Base-by-base conservation (phyloP, 345 rosid species). In the Gossypium stocksii region DNA sequence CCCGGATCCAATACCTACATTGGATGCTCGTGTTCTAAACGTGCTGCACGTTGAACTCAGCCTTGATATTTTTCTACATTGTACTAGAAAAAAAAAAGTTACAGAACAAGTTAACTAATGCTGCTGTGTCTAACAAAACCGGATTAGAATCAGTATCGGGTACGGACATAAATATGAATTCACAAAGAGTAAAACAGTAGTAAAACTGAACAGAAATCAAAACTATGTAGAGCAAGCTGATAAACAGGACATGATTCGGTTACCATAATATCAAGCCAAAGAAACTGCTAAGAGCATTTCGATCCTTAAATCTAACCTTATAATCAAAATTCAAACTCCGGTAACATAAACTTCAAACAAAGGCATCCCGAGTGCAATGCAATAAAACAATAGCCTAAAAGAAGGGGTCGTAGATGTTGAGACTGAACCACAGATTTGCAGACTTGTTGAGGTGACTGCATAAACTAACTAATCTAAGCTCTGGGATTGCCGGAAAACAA, bases 1-100 rank as follows among this genome's bases (percentile, higher is more conserved):
- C 60, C 88, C 96, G 22, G 97, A 87, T 59, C 97, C 99, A 80
- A 87, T 63, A 72, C 85, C 87, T 73, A 84, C 81, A 79, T 87
- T 82, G 57, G 97, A 89, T 75, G 94, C 93, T 49, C 81, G 87
- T 72, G 77, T 90, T 88, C 78, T 90, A 34, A 86, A 71, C 15
- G 59, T 80, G 75, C 79, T 48, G 54, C 78, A 62, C 1, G 71
- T 69, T 60, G 79, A 80, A 51, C 78, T 83, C 80, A 81, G 72
- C 61, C 78, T 82, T 56, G 83, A 56, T 80, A 72, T 80, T 72
- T 83, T 81, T 82, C 93, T 87, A 83, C 84, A 87, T 84, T 91
- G 88, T 81, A 89, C 99, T 91, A 83, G 60, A 88, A 80, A 34
- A 34, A 34, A 29, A 63, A 25, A 75, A 62, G 74, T 79, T 70